phyloP scores from a whole-genome alignment of 2,329 filamentous ascomycete species.

The Penicillium frequentans region DNA sequence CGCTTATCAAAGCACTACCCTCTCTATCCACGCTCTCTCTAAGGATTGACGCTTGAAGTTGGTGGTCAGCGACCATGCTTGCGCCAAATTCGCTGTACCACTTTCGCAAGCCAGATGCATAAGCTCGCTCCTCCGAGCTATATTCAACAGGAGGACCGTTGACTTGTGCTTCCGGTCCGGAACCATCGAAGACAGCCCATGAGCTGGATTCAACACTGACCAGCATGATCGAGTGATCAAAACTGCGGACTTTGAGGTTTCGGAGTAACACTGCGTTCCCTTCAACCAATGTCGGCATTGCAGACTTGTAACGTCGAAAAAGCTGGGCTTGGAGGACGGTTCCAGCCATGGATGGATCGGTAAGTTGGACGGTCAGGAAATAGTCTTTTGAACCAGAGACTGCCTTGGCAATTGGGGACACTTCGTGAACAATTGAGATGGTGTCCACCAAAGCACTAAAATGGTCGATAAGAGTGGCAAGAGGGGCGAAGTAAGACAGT shows the following conservation, averaged over 20 bases:
- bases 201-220: constrained; percentile 44
- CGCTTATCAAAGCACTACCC: constrained; percentile 31
- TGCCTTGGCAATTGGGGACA: constrained; percentile 33
- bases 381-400: constrained; percentile 42
- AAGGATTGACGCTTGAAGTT: constrained; percentile 36
- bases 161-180: constrained; percentile 28
- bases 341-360: constrained; percentile 45
- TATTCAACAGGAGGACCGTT: constrained; percentile 43
- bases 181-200: constrained; percentile 47
- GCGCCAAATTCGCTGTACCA: constrained; percentile 44
- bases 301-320: constrained; percentile 40
- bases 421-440: constrained; percentile 41
- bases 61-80: constrained; percentile 35
- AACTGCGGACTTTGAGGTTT: constrained; percentile 46
- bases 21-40: constrained; percentile 27
- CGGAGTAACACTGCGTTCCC: constrained; percentile 48
- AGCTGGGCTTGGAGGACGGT: constrained; percentile 42
- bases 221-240: constrained; percentile 41
- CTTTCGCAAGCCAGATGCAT: constrained; percentile 34
- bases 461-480: constrained; percentile 44
- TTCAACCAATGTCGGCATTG: constrained; percentile 37
- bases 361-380: constrained; percentile 42
- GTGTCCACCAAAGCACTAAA: constrained; percentile 43
- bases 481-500: constrained; percentile 44
- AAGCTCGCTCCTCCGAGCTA: constrained; percentile 36